Evolutionary conservation across 768 basidiomycete species (phyloP), one percentile per base, ranked within the genome.

Genomic region (Suillus paluster): DNA sequence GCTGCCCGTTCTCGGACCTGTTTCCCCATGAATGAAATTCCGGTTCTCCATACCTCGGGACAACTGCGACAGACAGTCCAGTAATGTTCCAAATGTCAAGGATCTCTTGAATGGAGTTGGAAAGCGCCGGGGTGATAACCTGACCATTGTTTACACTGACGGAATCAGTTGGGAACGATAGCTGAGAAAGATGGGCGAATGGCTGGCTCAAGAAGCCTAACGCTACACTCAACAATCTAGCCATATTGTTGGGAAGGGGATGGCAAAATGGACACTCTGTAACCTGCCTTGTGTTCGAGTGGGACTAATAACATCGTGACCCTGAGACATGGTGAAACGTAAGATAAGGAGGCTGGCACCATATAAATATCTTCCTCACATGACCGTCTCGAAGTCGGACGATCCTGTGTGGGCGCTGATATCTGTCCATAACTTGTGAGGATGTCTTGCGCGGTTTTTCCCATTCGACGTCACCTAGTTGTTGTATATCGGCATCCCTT

Each of bases 11-110:
- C 63, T 81, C 80, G 4, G 74, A 73, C 21, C 67, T 70, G 21
- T 70, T 68, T 8, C 79, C 80, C 74, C 74, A 80, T 1, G 71
- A 50, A n/a, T 63, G 72, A 41, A 68, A 73, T 58, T 79, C 75
- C 12, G 70, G 59, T 25, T 61, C 48, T 6, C 72, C 74, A 30
- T 71, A 38, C 36, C 66, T 67, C 11, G 62, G 60, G 9, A 76
- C 59, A 46, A 79, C 53, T 3, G 68, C 71, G 25, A 77, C 39
- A 2, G 77, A 72, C 17, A 78, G 58, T 2, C 78, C 77, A 6
- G 67, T 68, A 42, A 76, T 63, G 42, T 73, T 73, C 56, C 64
- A 69, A 5, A 59, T 42, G 17, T 63, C 57, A 46, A 72, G 54
- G 14, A 61, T 67, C 9, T 66, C 34, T 33, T 67, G 59, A 54